These are phyloP conservation scores for Meyerozyma elateridarum DNA, from an alignment of 1,139 yeast genomes.

Conservation along the genomic window DNA sequence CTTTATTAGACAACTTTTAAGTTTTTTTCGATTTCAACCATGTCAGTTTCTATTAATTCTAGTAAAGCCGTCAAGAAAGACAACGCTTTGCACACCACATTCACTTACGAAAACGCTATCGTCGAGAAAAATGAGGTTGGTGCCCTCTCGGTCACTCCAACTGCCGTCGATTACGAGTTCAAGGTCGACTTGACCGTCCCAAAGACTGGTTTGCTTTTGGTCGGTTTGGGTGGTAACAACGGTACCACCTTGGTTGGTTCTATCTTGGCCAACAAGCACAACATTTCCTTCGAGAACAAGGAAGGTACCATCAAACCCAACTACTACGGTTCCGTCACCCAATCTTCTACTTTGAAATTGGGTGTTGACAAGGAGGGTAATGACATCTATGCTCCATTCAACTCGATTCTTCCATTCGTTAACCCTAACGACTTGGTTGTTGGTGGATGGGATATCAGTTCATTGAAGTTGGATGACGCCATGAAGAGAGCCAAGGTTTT, in stretches of 20 bases:
- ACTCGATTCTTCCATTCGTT: conserved; percentile 80
- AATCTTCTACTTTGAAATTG: conserved; percentile 82
- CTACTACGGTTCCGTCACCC: conserved; percentile 95
- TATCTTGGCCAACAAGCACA: conserved; percentile 77
- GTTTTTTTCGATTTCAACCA: too few relatives aligned
- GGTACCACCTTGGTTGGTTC: conserved; percentile 91
- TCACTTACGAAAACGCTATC: conserved; percentile 63
- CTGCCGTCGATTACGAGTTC: conserved; percentile 72
- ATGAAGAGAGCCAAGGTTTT: conserved; percentile 84
- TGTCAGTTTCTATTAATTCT: conserved; percentile 51
- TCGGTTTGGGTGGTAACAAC: conserved; percentile 95
- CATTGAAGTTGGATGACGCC: conserved; percentile 66
- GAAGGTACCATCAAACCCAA: conserved; percentile 78
- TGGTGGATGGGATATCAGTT: conserved; percentile 93
- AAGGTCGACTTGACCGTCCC: conserved; percentile 80
- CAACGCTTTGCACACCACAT: conserved; percentile 60
- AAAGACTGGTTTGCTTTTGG: conserved; percentile 83
- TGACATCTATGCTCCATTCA: conserved; percentile 92
- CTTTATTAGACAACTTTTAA: too few relatives aligned
- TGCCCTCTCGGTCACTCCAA: conserved; percentile 64
- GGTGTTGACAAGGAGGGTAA: conserved; percentile 80
- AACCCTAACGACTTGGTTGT: conserved; percentile 87
- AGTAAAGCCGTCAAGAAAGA: conserved; percentile 57
- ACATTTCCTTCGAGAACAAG: conserved; percentile 75
- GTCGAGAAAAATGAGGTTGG: conserved; percentile 53